Percentiles rank a stretch among this genome's conserved stretches.
Conservation (phyloP, 2,329 filamentous ascomycete genomes). For the Leptographium procerum region DNA sequence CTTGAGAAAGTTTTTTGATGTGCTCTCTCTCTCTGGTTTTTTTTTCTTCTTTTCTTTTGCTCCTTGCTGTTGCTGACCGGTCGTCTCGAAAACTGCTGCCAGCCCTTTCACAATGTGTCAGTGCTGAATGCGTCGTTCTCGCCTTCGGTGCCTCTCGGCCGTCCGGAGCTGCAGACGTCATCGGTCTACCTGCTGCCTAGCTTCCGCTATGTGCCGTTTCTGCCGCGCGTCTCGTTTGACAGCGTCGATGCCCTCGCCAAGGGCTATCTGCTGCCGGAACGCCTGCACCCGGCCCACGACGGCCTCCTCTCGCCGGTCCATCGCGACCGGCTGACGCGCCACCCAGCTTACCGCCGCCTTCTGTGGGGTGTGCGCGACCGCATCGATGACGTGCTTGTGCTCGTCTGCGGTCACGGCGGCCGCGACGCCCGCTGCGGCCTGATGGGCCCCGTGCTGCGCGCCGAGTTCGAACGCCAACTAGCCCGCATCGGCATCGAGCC, state of each 20-base stretch:
- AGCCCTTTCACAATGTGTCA: constrained; percentile 78
- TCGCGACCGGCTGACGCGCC: constrained; percentile 38
- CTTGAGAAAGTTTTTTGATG: background rate
- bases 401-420: constrained; percentile 80
- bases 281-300: constrained; percentile 50
- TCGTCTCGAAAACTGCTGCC: constrained; percentile 16
- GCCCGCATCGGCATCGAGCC: constrained; percentile 36
- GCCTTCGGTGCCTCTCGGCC: constrained; percentile 37
- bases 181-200: constrained; percentile 71
- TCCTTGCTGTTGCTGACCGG: constrained; percentile 15
- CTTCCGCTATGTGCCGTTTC: constrained; percentile 67
- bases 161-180: constrained; percentile 37
- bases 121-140: constrained; percentile 67
- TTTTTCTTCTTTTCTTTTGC: background rate
- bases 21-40: background rate
- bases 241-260: constrained; percentile 47
- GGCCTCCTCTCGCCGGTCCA: constrained; percentile 43
- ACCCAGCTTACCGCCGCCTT: constrained; percentile 37
- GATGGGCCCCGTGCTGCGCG: constrained; percentile 60
- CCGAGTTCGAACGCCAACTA: constrained; percentile 57
- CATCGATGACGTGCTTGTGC: constrained; percentile 57
- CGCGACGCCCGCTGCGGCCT: constrained; percentile 75
- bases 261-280: constrained; percentile 53
- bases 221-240: constrained; percentile 51
- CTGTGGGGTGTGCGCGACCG: constrained; percentile 45